Percentiles rank a stretch among this genome's conserved stretches.
These are phyloP conservation scores for Bruguiera hainesii DNA, from an alignment of 441 rosid species.

Conservation along the genomic window DNA sequence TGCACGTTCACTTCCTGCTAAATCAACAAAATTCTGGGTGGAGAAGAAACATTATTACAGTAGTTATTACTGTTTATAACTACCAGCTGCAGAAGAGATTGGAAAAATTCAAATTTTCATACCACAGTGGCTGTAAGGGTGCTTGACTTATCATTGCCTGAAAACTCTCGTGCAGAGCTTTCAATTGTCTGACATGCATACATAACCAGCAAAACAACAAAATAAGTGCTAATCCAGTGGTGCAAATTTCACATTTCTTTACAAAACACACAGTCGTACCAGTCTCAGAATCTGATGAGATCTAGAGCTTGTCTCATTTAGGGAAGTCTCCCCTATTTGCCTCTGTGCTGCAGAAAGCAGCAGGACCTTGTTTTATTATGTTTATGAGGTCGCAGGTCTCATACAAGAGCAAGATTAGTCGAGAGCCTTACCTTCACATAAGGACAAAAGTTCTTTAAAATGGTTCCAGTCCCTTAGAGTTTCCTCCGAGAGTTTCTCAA, in stretches of 20 bases:
- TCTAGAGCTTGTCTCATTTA: slow-evolving; percentile 92
- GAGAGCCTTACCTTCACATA: slow-evolving; percentile 61
- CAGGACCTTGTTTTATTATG: slow-evolving; percentile 8
- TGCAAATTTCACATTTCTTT: slow-evolving; percentile 10
- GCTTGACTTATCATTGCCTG: slow-evolving; percentile 65
- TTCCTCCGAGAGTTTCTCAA: slow-evolving; percentile 87
- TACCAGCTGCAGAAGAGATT: slow-evolving; percentile 8
- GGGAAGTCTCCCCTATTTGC: slow-evolving; percentile 86
- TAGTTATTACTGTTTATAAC: slow-evolving; percentile 4
- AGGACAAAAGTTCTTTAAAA: slow-evolving; percentile 66
- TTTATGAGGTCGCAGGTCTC: background rate
- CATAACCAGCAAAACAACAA: slow-evolving; percentile 17
- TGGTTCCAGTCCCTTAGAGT: slow-evolving; percentile 65
- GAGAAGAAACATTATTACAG: slow-evolving; percentile 19
- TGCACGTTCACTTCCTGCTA: slow-evolving; percentile 98
- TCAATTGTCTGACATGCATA: slow-evolving; percentile 63
- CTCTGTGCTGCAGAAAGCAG: slow-evolving; percentile 74
- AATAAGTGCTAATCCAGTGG: slow-evolving; percentile 10
- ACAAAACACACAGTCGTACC: slow-evolving; percentile 45
- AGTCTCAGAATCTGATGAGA: slow-evolving; percentile 95
- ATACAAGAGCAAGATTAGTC: background rate
- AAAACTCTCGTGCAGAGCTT: slow-evolving; percentile 67
- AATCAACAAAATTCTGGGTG: slow-evolving; percentile 76
- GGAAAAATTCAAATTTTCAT: slow-evolving; percentile 15
- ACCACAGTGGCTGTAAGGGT: slow-evolving; percentile 85